Conservation (phyloP, 2,329 filamentous ascomycete species). For the Hypoxylon sp. region DNA sequence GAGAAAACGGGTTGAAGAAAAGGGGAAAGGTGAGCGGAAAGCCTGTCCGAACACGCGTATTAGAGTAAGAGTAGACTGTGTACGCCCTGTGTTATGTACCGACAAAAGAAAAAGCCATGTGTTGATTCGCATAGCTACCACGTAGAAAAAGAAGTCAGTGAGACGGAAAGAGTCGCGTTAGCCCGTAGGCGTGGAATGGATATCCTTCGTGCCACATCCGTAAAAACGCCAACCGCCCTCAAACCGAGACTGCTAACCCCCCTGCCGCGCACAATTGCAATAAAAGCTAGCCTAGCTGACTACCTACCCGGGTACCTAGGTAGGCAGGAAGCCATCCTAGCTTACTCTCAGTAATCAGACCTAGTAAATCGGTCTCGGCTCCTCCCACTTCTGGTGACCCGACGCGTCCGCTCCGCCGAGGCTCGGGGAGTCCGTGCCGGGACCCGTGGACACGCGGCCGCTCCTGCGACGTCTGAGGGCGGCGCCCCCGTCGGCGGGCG, state of each 20-base stretch:
- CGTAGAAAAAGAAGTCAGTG: background rate
- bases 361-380: slow-evolving; percentile 49
- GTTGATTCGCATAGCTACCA: background rate
- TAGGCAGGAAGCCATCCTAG: background rate
- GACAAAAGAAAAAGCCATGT: slow-evolving; percentile 11
- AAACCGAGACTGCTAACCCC: slow-evolving; percentile 9
- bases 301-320: background rate
- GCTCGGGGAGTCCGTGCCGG: slow-evolving; percentile 45
- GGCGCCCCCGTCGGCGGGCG: slow-evolving; percentile 54
- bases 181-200: background rate
- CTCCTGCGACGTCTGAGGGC: slow-evolving; percentile 57
- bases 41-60: background rate
- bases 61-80: too few relatives aligned
- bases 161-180: background rate
- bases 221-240: background rate
- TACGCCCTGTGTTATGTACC: too few relatives aligned
- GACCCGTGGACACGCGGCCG: slow-evolving; percentile 56
- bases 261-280: slow-evolving; percentile 1
- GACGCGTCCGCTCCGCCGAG: slow-evolving; percentile 36
- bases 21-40: too few relatives aligned
- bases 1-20: background rate
- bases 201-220: background rate
- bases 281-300: too few relatives aligned
- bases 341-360: background rate
- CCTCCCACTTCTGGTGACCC: slow-evolving; percentile 51